A percentile compares a stretch with the other conserved stretches of the same genome.
Conservation (phyloP, 1,284 basidiomycete species). For the Mycena sp. region DNA sequence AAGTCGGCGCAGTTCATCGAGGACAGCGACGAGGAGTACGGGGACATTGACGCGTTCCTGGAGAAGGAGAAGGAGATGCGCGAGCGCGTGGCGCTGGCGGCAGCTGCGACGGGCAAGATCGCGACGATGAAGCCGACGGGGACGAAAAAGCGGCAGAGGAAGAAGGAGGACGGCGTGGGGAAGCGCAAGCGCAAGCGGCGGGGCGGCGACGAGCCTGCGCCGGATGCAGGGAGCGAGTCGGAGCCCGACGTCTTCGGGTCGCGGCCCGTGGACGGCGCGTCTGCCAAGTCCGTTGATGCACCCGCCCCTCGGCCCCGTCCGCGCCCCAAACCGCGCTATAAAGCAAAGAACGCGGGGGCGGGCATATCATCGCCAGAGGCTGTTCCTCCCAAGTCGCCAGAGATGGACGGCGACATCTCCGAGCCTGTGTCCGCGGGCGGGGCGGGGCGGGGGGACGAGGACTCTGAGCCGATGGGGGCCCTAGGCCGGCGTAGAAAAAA, state of each 20-base stretch:
- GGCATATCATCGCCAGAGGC: constrained; percentile 6
- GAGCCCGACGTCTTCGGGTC: constrained; percentile 20
- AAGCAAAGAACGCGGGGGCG: constrained; percentile 1
- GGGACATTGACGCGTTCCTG: constrained; percentile 81
- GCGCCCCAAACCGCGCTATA: constrained; percentile 19
- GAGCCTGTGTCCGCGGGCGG: constrained; percentile 4
- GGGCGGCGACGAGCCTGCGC: background rate
- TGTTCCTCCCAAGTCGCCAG: constrained; percentile 3
- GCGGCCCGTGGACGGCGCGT: background rate
- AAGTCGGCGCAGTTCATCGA: constrained; percentile 92
- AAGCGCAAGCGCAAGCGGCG: constrained; percentile 30
- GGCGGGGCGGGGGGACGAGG: constrained; percentile 16
- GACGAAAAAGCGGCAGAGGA: constrained; percentile 72
- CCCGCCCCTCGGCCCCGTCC: constrained; percentile 10
- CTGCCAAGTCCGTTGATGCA: background rate
- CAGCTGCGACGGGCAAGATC: constrained; percentile 42
- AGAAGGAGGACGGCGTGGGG: constrained; percentile 37
- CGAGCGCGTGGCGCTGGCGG: constrained; percentile 56
- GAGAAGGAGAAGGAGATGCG: constrained; percentile 69
- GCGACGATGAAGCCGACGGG: constrained; percentile 69
- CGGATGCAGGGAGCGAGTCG: constrained; percentile 8
- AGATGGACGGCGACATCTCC: constrained; percentile 8
- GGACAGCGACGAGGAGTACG: constrained; percentile 87
- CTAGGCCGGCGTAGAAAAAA: constrained; percentile 39
- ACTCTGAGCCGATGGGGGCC: constrained; percentile 1